Evolutionary conservation across 2,329 filamentous ascomycete species (phyloP).

Genomic region (Balansia obtecta): DNA sequence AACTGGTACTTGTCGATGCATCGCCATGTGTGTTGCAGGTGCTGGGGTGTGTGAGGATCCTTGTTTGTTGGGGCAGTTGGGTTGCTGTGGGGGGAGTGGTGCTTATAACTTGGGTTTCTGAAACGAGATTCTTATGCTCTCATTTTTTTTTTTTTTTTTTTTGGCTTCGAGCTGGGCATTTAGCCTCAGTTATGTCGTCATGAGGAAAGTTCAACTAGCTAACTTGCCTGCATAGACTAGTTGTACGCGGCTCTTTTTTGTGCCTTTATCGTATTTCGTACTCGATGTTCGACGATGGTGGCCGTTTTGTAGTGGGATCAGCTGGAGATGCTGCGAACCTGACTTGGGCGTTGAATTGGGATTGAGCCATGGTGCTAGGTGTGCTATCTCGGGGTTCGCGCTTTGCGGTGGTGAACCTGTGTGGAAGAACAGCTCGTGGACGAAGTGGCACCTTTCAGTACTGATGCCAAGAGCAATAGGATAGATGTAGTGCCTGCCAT

Average conservation of each 20-base stretch:
- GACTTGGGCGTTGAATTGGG: too few relatives aligned
- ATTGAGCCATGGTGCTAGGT: too few relatives aligned
- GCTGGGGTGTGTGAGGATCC: slow-evolving; percentile 9
- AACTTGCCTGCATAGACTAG: background rate
- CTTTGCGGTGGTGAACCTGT: background rate
- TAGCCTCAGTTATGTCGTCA: background rate
- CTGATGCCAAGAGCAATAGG: too few relatives aligned
- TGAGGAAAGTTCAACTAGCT: background rate
- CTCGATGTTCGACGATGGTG: too few relatives aligned
- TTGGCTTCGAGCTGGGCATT: background rate
- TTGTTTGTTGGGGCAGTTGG: slow-evolving; percentile 14
- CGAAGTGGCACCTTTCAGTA: too few relatives aligned
- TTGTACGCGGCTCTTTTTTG: background rate
- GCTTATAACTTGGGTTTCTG: slow-evolving; percentile 36
- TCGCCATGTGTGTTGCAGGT: slow-evolving; percentile 22
- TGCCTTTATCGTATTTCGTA: background rate
- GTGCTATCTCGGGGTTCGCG: background rate
- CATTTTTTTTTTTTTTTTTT: background rate
- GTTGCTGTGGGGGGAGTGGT: slow-evolving; percentile 26
- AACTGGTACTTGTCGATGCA: slow-evolving; percentile 14
- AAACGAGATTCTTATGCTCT: slow-evolving; percentile 19
- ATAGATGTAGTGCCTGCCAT: too few relatives aligned
- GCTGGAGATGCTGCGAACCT: too few relatives aligned
- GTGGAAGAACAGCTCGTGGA: too few relatives aligned
- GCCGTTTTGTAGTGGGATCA: too few relatives aligned